Evolutionary conservation across 257 asterid species (phyloP).

Genomic region (Cordia subcordata): DNA sequence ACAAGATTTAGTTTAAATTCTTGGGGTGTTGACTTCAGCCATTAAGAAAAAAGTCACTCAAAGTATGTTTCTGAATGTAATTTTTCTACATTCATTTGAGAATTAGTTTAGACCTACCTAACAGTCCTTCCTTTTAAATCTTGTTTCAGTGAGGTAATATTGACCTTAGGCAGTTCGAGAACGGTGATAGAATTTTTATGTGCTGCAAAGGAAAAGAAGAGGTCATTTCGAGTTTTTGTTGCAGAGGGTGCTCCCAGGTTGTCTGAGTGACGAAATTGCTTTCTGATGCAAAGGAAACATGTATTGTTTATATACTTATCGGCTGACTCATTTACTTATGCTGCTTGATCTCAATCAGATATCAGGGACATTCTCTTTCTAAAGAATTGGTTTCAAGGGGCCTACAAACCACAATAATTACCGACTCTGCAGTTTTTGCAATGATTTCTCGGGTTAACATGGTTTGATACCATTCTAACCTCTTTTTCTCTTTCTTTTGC

Average conservation of each 20-base stretch:
- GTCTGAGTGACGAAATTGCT: conserved; percentile 22
- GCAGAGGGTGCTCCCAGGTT: conserved; percentile 99
- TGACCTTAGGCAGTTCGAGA: conserved; percentile 95
- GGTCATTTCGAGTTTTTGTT: conserved; percentile 92
- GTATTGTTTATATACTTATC: conserved; percentile 5
- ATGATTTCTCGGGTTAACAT: conserved; percentile 98
- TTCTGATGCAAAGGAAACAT: conserved; percentile 2
- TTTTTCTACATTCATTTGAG: too few relatives aligned
- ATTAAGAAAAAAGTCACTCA: too few relatives aligned
- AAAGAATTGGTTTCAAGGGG: conserved; percentile 89
- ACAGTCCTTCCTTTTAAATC: too few relatives aligned
- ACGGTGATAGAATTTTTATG: conserved; percentile 86
- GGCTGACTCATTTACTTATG: conserved; percentile 6
- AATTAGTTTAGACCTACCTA: too few relatives aligned
- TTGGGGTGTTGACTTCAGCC: too few relatives aligned
- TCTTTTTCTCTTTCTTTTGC: background rate
- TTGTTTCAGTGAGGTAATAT: conserved; percentile 83
- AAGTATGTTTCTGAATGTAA: too few relatives aligned
- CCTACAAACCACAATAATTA: conserved; percentile 88
- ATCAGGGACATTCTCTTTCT: conserved; percentile 93
- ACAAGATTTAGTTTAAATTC: too few relatives aligned
- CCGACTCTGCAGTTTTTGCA: conserved; percentile 98
- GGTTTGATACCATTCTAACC: conserved; percentile 36
- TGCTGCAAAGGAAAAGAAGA: conserved; percentile 92
- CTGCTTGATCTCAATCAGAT: conserved; percentile 43